Percentiles rank a stretch among this genome's conserved stretches.
phyloP scores from a whole-genome alignment of 2,329 filamentous ascomycete species.

The Monilinia laxa region DNA sequence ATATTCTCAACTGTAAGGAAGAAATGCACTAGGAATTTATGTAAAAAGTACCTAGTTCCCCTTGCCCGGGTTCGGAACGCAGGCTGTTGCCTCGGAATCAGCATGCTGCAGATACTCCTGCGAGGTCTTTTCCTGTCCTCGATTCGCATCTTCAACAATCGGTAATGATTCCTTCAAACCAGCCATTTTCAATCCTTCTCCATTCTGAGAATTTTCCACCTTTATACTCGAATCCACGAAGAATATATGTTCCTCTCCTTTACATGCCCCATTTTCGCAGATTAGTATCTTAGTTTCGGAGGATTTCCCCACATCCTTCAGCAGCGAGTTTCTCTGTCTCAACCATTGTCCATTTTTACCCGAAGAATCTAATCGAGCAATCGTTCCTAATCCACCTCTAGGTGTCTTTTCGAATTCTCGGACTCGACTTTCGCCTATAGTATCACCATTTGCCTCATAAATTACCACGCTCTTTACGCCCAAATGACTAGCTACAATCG shows the following conservation, averaged over 20 bases:
- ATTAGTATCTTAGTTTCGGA: conserved; percentile 46
- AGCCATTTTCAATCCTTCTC: not conserved
- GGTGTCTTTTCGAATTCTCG: conserved; percentile 39
- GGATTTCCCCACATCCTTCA: conserved; percentile 39
- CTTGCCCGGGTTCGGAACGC: not conserved
- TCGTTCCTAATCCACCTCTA: conserved; percentile 34
- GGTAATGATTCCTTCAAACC: conserved; percentile 8
- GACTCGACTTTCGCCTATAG: conserved; percentile 34
- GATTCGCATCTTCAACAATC: not conserved
- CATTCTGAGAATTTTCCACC: not conserved
- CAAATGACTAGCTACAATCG: conserved; percentile 68
- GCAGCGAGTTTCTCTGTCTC: conserved; percentile 48
- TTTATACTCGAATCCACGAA: conserved; percentile 19
- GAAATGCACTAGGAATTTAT: not conserved
- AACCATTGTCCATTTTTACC: conserved; percentile 46
- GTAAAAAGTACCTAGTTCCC: not conserved
- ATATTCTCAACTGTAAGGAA: not conserved
- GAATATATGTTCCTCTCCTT: conserved; percentile 40
- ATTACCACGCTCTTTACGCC: conserved; percentile 63
- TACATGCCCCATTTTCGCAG: conserved; percentile 49
- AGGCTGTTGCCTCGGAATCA: not conserved
- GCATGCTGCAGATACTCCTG: not conserved
- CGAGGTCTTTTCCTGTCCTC: not conserved
- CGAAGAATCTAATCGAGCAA: conserved; percentile 32
- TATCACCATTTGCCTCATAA: conserved; percentile 31